Percentiles rank a stretch among this genome's conserved stretches.
phyloP scores from a whole-genome alignment of 73 alveolate species.

The Paramecium tetraurelia region DNA sequence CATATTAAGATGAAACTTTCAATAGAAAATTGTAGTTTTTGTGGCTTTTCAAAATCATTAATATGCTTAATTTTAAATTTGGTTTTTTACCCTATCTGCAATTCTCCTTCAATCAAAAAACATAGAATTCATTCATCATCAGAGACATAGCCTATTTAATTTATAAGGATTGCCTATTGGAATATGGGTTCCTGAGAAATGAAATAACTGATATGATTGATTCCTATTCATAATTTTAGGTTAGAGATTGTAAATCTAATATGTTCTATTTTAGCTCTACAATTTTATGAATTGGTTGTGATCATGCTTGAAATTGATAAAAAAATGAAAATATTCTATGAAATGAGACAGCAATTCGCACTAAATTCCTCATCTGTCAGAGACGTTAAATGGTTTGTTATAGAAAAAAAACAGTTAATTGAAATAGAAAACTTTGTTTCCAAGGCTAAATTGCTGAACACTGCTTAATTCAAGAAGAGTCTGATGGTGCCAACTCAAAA shows the following conservation, averaged over 20 bases:
- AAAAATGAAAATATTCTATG: not conserved
- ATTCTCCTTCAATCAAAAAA: not conserved
- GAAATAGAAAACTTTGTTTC: constrained; percentile 10
- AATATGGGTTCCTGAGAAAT: not conserved
- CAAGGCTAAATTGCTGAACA: not conserved
- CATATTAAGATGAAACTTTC: not conserved
- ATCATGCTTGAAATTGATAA: not conserved
- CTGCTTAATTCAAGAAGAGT: not conserved
- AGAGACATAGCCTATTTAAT: constrained; percentile 24
- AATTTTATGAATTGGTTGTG: not conserved
- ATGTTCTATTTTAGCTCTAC: not conserved
- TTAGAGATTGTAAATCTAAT: not conserved
- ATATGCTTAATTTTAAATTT: not conserved
- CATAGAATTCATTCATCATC: not conserved
- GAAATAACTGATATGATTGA: constrained; percentile 36
- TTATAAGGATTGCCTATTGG: constrained; percentile 23
- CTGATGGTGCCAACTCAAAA: not conserved
- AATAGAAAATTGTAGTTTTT: not conserved
- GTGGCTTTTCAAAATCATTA: constrained; percentile 13
- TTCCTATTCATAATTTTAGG: not conserved
- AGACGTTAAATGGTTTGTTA: not conserved
- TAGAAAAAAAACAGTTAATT: not conserved
- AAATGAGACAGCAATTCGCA: not conserved
- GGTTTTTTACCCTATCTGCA: not conserved
- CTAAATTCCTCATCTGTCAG: constrained; percentile 33